Evolutionary conservation across 2,329 filamentous ascomycete species (phyloP), one percentile per base, ranked within the genome.

Genomic region (Cercospora sp.): DNA sequence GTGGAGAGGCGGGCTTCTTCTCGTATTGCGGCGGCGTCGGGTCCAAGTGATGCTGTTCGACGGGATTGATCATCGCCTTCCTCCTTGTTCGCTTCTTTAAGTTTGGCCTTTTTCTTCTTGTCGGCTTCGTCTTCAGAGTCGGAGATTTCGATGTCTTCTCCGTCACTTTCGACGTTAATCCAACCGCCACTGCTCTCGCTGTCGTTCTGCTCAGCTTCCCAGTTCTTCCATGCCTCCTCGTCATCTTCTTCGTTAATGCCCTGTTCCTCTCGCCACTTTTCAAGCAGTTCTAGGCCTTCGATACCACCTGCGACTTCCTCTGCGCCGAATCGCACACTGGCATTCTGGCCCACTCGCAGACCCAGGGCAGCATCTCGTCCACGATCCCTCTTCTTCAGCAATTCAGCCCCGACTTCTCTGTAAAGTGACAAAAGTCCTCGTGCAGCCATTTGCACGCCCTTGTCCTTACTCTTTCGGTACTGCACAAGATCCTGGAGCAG

Each of bases 381-480:
- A 74, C 95, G 88, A 78, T 97, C 95, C 76, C 91, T 89, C 84
- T 93, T 96, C 80, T 90, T 91, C 68, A 99, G 83, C 82, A 98
- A 87, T 73, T 97, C 92, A 0, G 95, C 92, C 40, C 91, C 93
- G 13, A 97, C 91, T 77, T 98, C 94, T 73, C 95, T 86, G 83
- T 97, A 99, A 5, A 99, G 85, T 26, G 92, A 93, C 51, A 99
- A 84, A 6, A 99, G 84, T 71, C 95, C 94, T 79, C 95, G 94
- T 13, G 94, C 93, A 7, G 95, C 95, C 95, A 99, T 98, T 87
- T 97, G 94, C n/a, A 95, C 92, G 68, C 94, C 94, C 84, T 98
- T 99, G 78, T 99, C 95, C 79, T 99, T 99, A 78, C 92, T 97
- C 84, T 96, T 97, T 69, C 92, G 88, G 81, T 99, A 98, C 83